Conservation (phyloP, 345 rosid genomes). For the Eucalyptus pauciflora region DNA sequence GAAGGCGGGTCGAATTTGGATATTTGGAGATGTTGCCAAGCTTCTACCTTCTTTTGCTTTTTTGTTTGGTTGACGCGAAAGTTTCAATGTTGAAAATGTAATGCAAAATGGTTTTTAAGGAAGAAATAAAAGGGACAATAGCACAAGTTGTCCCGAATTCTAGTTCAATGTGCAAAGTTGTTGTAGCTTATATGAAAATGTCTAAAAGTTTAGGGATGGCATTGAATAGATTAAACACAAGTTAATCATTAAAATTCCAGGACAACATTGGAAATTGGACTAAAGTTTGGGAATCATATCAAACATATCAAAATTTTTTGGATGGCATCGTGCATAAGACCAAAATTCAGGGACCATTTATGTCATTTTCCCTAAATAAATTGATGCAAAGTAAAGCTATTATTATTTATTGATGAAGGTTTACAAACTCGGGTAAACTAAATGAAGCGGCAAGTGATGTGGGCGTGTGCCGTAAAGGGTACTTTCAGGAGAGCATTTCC, state of each 20-base stretch:
- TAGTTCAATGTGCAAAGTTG: background rate
- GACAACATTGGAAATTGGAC: background rate
- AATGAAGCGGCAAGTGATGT: background rate
- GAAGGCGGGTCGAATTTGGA: background rate
- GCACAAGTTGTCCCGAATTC: background rate
- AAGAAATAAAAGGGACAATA: background rate
- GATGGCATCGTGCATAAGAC: fast-evolving
- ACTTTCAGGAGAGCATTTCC: background rate
- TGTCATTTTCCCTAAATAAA: background rate
- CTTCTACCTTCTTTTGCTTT: background rate
- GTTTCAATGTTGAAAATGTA: background rate
- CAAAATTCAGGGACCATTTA: background rate
- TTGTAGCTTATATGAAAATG: background rate
- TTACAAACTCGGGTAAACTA: background rate
- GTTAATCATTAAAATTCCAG: background rate
- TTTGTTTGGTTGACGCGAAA: background rate
- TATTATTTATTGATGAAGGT: background rate
- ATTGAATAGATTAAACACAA: background rate
- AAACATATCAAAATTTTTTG: background rate
- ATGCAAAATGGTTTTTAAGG: background rate
- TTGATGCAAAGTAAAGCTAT: background rate
- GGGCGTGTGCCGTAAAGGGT: background rate
- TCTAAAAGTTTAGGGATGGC: background rate
- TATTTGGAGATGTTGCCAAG: background rate
- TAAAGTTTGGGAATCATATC: fast-evolving